Evolutionary conservation across 2,329 filamentous ascomycete genomes (phyloP).

Genomic region (Venturia nashicola): DNA sequence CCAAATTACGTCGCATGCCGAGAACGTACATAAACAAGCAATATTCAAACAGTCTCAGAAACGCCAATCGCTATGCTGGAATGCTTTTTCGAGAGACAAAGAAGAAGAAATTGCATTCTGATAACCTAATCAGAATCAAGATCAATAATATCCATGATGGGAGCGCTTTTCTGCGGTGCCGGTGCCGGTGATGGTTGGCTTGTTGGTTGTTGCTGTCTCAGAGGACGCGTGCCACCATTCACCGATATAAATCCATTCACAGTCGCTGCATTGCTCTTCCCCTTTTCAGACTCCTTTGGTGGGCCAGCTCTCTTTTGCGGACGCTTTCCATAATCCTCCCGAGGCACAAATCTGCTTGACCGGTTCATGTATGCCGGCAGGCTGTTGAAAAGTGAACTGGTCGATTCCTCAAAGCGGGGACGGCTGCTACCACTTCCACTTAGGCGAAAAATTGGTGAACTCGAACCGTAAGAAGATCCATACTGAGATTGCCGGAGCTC

Average conservation of each 20-base stretch:
- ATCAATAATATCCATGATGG: not conserved
- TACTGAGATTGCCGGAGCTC: not conserved
- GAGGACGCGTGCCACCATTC: not conserved
- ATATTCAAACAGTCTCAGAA: not conserved
- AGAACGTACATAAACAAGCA: not conserved
- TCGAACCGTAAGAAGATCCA: not conserved
- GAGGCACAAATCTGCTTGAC: slow-evolving; percentile 8
- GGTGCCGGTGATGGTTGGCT: not conserved
- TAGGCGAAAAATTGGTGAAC: not conserved
- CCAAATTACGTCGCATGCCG: not conserved
- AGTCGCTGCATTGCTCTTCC: not conserved
- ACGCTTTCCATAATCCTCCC: slow-evolving; percentile 9
- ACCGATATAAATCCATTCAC: not conserved
- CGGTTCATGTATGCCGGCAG: slow-evolving; percentile 3
- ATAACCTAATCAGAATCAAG: not conserved
- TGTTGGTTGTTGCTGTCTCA: not conserved
- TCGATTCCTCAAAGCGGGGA: not conserved
- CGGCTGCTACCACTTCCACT: not conserved
- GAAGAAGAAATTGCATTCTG: not conserved
- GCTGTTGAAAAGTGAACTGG: not conserved
- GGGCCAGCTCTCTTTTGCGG: not conserved
- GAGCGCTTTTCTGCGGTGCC: not conserved
- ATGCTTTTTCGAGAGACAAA: not conserved
- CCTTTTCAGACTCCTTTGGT: not conserved
- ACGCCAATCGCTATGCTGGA: not conserved